Evolutionary conservation across 441 rosid genomes (phyloP).

Genomic region (Adansonia gregorii): DNA sequence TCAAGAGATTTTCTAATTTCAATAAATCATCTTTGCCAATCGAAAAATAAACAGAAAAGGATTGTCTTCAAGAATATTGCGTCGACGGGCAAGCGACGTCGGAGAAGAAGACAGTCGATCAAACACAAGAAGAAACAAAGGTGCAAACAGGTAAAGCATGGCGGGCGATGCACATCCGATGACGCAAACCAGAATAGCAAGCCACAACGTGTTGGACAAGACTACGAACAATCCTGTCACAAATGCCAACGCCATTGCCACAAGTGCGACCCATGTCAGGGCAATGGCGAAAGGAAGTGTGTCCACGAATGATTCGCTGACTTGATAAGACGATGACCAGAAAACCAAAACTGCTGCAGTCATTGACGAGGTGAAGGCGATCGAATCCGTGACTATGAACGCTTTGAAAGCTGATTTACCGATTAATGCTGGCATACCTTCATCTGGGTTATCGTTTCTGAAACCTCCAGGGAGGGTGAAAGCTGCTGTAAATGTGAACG

Average conservation of each 20-base stretch:
- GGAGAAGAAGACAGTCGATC: conserved; percentile 9
- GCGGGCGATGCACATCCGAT: background rate
- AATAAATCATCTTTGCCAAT: background rate
- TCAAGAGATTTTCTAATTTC: background rate
- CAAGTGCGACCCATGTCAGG: background rate
- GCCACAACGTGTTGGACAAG: conserved; percentile 5
- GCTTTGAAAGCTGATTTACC: conserved; percentile 6
- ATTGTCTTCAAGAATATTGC: conserved; percentile 11
- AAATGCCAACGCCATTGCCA: conserved; percentile 8
- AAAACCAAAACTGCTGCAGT: conserved; percentile 19
- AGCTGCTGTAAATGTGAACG: conserved; percentile 10
- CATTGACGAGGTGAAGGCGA: conserved; percentile 12
- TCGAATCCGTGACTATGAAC: background rate
- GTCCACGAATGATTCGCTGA: conserved; percentile 10
- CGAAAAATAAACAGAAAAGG: conserved; percentile 1
- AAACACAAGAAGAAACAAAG: conserved; percentile 8
- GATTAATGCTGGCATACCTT: background rate
- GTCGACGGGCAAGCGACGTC: conserved; percentile 5
- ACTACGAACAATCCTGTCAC: conserved; percentile 8
- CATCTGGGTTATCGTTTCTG: background rate
- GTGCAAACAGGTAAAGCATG: background rate
- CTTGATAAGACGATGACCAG: conserved; percentile 14
- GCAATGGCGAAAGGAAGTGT: conserved; percentile 12
- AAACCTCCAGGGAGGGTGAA: conserved; percentile 18
- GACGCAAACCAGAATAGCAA: conserved; percentile 6